These are phyloP conservation scores for Arthroderma uncinatum DNA, from an alignment of 2,329 filamentous ascomycete genomes.

Conservation along the genomic window DNA sequence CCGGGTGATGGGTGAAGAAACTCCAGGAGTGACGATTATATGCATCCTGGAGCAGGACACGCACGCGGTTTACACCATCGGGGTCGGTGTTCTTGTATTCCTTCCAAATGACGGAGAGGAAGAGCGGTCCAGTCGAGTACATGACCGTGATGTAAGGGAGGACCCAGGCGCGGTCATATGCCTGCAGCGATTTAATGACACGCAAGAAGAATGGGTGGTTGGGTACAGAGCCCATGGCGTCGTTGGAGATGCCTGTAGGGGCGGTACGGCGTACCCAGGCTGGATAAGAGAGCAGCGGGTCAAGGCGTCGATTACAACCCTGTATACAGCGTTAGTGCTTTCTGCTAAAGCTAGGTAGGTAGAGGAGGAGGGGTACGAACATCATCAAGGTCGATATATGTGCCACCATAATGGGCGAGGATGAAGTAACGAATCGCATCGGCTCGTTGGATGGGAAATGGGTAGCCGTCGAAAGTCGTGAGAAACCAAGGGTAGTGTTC, in stretches of 20 bases:
- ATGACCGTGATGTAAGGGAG: slow-evolving; percentile 67
- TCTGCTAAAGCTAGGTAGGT: slow-evolving; percentile 12
- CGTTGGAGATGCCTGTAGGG: slow-evolving; percentile 71
- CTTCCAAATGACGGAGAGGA: slow-evolving; percentile 64
- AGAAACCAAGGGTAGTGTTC: slow-evolving; percentile 68
- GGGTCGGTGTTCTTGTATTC: slow-evolving; percentile 50
- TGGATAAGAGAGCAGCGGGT: slow-evolving; percentile 56
- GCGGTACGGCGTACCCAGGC: slow-evolving; percentile 60
- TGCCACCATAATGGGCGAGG: slow-evolving; percentile 63
- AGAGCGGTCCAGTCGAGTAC: slow-evolving; percentile 65
- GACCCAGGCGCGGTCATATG: slow-evolving; percentile 58
- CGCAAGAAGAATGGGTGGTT: slow-evolving; percentile 63
- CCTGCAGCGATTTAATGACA: slow-evolving; percentile 55
- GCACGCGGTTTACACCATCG: slow-evolving; percentile 43
- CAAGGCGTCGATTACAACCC: slow-evolving; percentile 58
- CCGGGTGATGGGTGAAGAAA: slow-evolving; percentile 57
- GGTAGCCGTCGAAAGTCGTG: slow-evolving; percentile 61
- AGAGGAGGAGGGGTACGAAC: slow-evolving; percentile 28
- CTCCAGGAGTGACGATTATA: slow-evolving; percentile 59
- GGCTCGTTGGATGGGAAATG: slow-evolving; percentile 63
- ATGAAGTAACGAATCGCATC: slow-evolving; percentile 73
- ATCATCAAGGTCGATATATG: slow-evolving; percentile 71
- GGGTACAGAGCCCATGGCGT: slow-evolving; percentile 63
- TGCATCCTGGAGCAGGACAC: slow-evolving; percentile 58
- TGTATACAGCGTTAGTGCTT: slow-evolving; percentile 19